A percentile compares a stretch with the other conserved stretches of the same genome.
Conservation (phyloP, 2,329 filamentous ascomycete species). For the Trichoderma guizhouense region DNA sequence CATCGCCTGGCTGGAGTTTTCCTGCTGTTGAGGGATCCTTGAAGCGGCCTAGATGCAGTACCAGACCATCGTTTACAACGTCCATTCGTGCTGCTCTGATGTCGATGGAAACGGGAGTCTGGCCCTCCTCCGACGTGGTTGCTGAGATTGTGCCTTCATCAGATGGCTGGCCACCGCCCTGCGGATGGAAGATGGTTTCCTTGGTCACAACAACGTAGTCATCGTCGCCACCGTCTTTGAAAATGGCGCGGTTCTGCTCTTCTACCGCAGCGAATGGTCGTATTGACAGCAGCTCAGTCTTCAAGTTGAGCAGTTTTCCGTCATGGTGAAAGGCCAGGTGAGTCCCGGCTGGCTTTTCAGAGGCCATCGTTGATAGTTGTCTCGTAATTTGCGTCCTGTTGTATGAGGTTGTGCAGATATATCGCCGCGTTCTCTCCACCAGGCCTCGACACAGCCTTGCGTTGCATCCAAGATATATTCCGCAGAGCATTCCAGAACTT, state of each 20-base stretch:
- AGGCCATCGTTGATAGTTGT: neutral
- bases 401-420: neutral
- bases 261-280: constrained; percentile 48
- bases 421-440: neutral
- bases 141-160: constrained; percentile 58
- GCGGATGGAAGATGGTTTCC: constrained; percentile 70
- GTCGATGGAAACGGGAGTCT: constrained; percentile 32
- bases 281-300: constrained; percentile 45
- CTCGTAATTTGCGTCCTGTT: neutral
- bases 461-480: neutral
- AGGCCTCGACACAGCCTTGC: neutral
- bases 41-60: constrained; percentile 66
- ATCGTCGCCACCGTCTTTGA: constrained; percentile 52
- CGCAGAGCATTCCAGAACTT: neutral
- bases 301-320: constrained; percentile 41
- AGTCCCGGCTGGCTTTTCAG: constrained; percentile 28
- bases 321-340: constrained; percentile 45
- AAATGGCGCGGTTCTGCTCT: constrained; percentile 50
- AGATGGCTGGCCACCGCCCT: constrained; percentile 71
- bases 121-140: constrained; percentile 31
- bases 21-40: constrained; percentile 19
- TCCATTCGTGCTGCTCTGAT: constrained; percentile 58
- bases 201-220: constrained; percentile 59
- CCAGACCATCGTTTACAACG: constrained; percentile 46
- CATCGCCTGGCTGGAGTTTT: constrained; percentile 32